A percentile compares a stretch with the other conserved stretches of the same genome.
These are phyloP conservation scores for Sesbania bispinosa DNA, from an alignment of 306 rosid species.

Conservation along the genomic window DNA sequence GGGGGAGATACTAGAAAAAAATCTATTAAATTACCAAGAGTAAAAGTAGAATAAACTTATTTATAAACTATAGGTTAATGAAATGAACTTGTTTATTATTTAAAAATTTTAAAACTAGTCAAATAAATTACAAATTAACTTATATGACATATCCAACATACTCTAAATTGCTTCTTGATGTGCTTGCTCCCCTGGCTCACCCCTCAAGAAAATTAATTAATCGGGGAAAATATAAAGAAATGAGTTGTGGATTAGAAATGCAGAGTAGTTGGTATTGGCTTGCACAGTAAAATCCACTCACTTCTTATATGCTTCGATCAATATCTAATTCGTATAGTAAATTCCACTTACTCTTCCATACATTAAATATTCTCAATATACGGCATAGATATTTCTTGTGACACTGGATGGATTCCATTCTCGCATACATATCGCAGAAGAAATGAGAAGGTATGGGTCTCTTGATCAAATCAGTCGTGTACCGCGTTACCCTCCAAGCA, in stretches of 20 bases:
- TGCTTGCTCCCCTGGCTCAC: neutral
- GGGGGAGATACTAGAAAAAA: no score
- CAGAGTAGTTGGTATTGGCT: slow-evolving; percentile 2
- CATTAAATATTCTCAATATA: neutral
- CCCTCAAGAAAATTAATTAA: neutral
- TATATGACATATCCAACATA: no score
- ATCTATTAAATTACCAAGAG: no score
- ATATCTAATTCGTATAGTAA: slow-evolving; percentile 13
- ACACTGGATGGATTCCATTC: slow-evolving; percentile 16
- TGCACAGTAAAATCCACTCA: slow-evolving; percentile 20
- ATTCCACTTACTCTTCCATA: slow-evolving; percentile 16
- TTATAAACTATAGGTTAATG: no score
- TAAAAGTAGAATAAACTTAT: no score
- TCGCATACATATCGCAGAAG: neutral
- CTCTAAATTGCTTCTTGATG: neutral
- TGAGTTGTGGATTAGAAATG: neutral
- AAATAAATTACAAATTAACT: no score
- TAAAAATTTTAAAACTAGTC: no score
- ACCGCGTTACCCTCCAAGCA: no score
- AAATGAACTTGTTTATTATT: no score
- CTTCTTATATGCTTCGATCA: neutral
- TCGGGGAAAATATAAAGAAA: neutral
- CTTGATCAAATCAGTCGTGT: neutral
- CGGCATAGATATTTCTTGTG: neutral
- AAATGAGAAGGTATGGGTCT: neutral